Base-by-base conservation (phyloP, 1,284 basidiomycete genomes). In the Ustanciosporium gigantosporum region DNA sequence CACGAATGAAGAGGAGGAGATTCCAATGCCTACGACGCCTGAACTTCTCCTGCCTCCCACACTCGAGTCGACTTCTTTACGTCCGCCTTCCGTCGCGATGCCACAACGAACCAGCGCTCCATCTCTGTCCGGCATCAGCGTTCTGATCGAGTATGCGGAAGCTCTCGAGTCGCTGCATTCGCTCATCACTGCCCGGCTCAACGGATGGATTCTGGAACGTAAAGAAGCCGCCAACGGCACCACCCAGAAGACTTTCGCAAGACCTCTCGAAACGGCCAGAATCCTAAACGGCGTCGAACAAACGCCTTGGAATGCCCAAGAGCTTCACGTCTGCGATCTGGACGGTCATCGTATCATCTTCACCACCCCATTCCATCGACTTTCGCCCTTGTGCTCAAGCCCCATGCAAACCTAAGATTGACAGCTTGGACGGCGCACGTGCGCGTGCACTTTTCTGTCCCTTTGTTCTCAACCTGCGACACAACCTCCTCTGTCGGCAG, bases 341-440 rank as follows among this genome's bases (percentile, higher is more conserved):
- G 61, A 66, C 27, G 61, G 61, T 23, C 61, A 66, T 22, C 61
- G 61, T 23, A 44, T 61, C 38, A 38, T 60, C 21, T 55, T 47
- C 39, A 56, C 56, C 27, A 52, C 50, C 17, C 61, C 56, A 16
- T 38, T 59, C 25, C 32, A 25, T 9, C 27, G 27, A 11, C 27
- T 29, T 29, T 29, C 9, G n/a, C n/a, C 27, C 11, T 9, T n/a
- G 9, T 29, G 9, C 27, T 29, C 27, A 29, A n/a, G n/a, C n/a
- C n/a, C n/a, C n/a, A n/a, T n/a, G n/a, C n/a, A n/a, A n/a, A n/a
- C n/a, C n/a, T n/a, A n/a, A n/a, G n/a, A 44, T 37, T 39, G 32
- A 14, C 32, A 35, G 32, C 32, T 19, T 19, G n/a, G 9, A 29
- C 27, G n/a, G 27, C 27, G 9, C 27, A 17, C 32, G 20, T 9